phyloP scores from a whole-genome alignment of 768 basidiomycete species.

The Kwoniella heveanensis region DNA sequence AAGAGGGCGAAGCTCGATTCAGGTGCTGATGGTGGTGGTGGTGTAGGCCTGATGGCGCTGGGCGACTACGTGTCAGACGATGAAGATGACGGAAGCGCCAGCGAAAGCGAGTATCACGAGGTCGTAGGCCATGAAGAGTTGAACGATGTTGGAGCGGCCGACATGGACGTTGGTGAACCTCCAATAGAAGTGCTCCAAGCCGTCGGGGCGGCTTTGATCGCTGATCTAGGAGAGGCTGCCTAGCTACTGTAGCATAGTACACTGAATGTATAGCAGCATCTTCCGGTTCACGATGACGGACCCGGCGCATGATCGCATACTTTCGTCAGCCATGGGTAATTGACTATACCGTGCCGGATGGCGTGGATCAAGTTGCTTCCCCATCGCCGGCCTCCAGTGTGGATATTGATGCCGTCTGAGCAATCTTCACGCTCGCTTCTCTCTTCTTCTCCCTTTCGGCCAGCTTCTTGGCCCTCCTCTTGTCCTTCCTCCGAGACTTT shows the following conservation, averaged over 20 bases:
- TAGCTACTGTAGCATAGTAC: neutral
- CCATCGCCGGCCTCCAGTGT: no score
- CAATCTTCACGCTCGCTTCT: neutral
- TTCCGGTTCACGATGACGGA: no score
- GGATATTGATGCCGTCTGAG: neutral
- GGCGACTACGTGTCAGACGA: slow-evolving; percentile 47
- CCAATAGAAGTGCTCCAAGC: slow-evolving; percentile 16
- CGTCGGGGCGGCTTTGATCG: slow-evolving; percentile 21
- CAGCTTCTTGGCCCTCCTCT: slow-evolving; percentile 7
- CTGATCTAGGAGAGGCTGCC: slow-evolving; percentile 23
- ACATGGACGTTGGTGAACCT: slow-evolving; percentile 5
- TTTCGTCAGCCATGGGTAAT: no score
- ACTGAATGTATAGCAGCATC: slow-evolving; percentile 4
- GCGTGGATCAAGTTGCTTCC: no score
- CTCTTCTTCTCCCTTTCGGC: neutral
- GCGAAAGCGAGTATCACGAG: slow-evolving; percentile 12
- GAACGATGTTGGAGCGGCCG: slow-evolving; percentile 4
- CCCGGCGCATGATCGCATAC: no score
- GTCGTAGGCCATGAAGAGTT: neutral
- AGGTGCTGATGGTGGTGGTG: neutral
- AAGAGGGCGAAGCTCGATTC: slow-evolving; percentile 11
- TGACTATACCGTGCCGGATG: no score
- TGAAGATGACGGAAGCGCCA: slow-evolving; percentile 56
- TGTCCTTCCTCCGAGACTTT: slow-evolving; percentile 17
- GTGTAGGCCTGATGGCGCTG: slow-evolving; percentile 28